phyloP scores from a whole-genome alignment of 768 basidiomycete species.

The Suillus subluteus region DNA sequence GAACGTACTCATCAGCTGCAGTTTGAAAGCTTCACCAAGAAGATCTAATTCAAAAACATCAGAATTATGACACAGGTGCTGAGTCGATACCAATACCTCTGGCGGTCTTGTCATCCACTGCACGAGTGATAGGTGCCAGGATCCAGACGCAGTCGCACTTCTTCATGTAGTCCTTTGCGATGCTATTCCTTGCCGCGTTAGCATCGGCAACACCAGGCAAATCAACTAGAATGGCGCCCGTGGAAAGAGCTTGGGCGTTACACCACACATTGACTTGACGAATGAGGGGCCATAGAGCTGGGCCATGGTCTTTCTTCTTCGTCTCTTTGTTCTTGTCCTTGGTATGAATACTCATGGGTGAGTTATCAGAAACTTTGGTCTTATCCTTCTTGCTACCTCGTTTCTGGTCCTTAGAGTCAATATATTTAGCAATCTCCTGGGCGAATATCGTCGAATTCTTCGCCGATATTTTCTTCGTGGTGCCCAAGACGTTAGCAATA shows the following conservation, averaged over 20 bases:
- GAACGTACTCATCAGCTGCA: slow-evolving; percentile 60
- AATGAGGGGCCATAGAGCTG: slow-evolving; percentile 66
- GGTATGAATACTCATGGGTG: not conserved
- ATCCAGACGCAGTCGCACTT: slow-evolving; percentile 68
- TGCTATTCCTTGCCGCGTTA: slow-evolving; percentile 63
- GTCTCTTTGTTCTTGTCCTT: slow-evolving; percentile 38
- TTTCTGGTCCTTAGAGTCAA: slow-evolving; percentile 64
- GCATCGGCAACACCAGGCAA: slow-evolving; percentile 70
- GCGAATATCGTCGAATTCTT: slow-evolving; percentile 55
- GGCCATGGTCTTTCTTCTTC: slow-evolving; percentile 32
- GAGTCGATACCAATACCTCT: slow-evolving; percentile 40
- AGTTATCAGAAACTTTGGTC: not conserved
- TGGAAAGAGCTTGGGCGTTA: slow-evolving; percentile 51
- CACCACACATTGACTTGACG: slow-evolving; percentile 64
- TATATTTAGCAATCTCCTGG: slow-evolving; percentile 61
- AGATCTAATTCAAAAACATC: slow-evolving; percentile 43
- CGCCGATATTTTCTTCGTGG: slow-evolving; percentile 54
- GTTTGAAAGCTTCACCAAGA: slow-evolving; percentile 66
- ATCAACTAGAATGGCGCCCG: slow-evolving; percentile 67
- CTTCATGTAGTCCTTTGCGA: slow-evolving; percentile 71
- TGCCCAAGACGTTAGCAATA: slow-evolving; percentile 51
- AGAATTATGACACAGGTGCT: not conserved
- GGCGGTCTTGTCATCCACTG: slow-evolving; percentile 68
- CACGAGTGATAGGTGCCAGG: slow-evolving; percentile 64
- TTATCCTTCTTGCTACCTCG: slow-evolving; percentile 46